Percentiles rank a stretch among this genome's conserved stretches.
Evolutionary conservation across 441 rosid species (phyloP).

Genomic region (Gossypium schwendimanii): DNA sequence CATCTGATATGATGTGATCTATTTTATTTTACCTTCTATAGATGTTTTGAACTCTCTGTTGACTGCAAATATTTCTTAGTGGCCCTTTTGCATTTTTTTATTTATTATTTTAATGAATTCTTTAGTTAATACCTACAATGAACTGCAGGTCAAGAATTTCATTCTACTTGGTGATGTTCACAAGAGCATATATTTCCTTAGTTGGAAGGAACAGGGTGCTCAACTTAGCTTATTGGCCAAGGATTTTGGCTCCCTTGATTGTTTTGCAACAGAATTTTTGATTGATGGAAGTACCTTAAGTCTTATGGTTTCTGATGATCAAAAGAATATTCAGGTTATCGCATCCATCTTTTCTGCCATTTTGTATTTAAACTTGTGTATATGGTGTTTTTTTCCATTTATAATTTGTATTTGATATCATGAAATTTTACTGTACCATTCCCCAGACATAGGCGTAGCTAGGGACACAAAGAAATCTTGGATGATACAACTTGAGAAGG

Average conservation of each 20-base stretch:
- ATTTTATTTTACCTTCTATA: neutral
- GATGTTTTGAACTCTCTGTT: neutral
- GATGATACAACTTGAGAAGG: neutral
- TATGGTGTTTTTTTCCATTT: neutral
- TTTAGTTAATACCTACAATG: conserved; percentile 2
- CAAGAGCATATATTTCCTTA: conserved; percentile 90
- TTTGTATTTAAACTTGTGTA: neutral
- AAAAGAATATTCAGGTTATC: conserved; percentile 85
- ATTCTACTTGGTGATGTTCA: conserved; percentile 85
- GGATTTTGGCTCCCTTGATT: conserved; percentile 93
- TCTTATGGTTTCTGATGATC: conserved; percentile 88
- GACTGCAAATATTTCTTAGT: conserved; percentile 1
- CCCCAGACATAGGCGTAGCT: neutral
- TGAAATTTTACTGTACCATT: neutral
- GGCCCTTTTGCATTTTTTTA: conserved; percentile 11
- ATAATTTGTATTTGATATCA: neutral
- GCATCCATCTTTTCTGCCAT: conserved; percentile 6
- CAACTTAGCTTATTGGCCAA: conserved; percentile 89
- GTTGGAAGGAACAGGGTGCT: conserved; percentile 98
- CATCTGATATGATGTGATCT: neutral
- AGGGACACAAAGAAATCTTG: conserved; percentile 1
- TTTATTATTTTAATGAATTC: neutral
- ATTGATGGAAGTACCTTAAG: conserved; percentile 96
- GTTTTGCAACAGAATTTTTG: conserved; percentile 90
- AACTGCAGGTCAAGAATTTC: conserved; percentile 78